Evolutionary conservation across 768 basidiomycete genomes (phyloP).

Genomic region (Lactarius vividus): DNA sequence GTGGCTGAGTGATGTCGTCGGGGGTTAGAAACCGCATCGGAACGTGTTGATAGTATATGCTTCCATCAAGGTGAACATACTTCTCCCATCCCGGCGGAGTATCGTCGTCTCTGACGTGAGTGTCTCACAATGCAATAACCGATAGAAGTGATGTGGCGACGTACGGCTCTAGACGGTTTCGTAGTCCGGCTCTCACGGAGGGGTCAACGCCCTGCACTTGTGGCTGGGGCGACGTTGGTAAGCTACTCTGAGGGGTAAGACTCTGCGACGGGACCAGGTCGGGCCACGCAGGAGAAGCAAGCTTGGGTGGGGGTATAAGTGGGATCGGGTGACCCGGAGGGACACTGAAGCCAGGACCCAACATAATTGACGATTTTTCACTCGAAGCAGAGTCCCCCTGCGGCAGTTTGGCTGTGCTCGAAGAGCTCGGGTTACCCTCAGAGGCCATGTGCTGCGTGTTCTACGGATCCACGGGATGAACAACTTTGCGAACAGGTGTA

Average conservation of each 20-base stretch:
- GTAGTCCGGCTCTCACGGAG: background rate
- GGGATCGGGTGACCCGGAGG: background rate
- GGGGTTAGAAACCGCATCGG: background rate
- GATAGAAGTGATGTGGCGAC: background rate
- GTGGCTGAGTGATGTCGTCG: constrained; percentile 16
- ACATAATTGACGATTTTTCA: background rate
- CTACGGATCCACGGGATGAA: background rate
- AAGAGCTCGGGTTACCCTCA: background rate
- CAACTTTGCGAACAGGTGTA: background rate
- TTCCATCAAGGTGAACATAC: constrained; percentile 9
- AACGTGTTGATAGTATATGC: constrained; percentile 1
- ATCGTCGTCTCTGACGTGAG: background rate
- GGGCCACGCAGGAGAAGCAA: background rate
- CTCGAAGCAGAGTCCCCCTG: background rate
- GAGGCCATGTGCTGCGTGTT: background rate
- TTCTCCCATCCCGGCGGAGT: constrained; percentile 9
- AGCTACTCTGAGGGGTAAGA: background rate
- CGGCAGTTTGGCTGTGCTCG: background rate
- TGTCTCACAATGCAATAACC: background rate
- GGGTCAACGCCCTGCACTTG: background rate
- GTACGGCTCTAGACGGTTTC: constrained; percentile 8
- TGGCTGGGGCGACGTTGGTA: background rate
- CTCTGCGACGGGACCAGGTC: background rate
- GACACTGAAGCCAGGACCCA: background rate
- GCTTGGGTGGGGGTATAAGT: background rate